A percentile compares a stretch with the other conserved stretches of the same genome.
Conservation (phyloP, 2,329 filamentous ascomycete species). For the Pseudogymnoascus sp. region DNA sequence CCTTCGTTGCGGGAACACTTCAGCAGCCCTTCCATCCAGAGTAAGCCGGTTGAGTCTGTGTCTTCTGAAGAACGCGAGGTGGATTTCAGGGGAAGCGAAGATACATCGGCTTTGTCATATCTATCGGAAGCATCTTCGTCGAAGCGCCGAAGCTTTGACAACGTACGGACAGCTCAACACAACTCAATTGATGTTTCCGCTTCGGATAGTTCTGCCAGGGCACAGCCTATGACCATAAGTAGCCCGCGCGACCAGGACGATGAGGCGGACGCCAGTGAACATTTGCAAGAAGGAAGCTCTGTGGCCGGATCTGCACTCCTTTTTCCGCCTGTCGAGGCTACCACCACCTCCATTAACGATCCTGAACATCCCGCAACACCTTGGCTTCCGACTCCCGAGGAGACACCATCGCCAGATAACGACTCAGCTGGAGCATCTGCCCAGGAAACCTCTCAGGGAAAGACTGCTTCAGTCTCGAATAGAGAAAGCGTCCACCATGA, state of each 20-base stretch:
- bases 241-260: not conserved
- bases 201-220: not conserved
- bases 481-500: not conserved
- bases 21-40: constrained; percentile 26
- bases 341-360: not conserved
- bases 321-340: not conserved
- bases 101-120: not conserved
- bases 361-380: not conserved
- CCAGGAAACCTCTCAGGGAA: not conserved
- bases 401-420: constrained; percentile 23
- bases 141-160: not conserved
- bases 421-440: constrained; percentile 9
- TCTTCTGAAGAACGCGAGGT: not conserved
- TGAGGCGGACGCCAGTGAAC: not conserved
- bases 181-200: not conserved
- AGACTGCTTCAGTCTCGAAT: not conserved
- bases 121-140: not conserved
- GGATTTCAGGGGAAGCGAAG: not conserved
- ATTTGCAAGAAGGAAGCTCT: not conserved
- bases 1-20: constrained; percentile 39
- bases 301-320: not conserved
- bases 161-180: not conserved
- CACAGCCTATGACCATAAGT: not conserved
- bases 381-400: constrained; percentile 23
- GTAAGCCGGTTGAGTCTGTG: constrained; percentile 11